These are phyloP conservation scores for Letharia lupina DNA, from an alignment of 495 filamentous ascomycete genomes.

Conservation along the genomic window DNA sequence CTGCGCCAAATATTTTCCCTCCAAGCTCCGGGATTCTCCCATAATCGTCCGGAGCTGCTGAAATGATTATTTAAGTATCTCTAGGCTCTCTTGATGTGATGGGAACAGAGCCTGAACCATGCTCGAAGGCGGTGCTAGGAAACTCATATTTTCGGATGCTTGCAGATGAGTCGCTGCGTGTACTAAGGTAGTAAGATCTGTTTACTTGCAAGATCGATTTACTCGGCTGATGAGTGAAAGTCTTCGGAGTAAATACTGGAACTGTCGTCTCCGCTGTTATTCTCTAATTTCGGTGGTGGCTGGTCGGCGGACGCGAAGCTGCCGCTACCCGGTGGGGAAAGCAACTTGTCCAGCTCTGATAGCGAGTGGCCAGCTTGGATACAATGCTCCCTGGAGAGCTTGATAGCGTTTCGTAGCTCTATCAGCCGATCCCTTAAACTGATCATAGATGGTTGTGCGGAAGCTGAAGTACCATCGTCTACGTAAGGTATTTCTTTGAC, in stretches of 20 bases:
- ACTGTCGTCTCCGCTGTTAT: not conserved
- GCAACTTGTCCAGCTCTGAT: not conserved
- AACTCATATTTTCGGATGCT: not conserved
- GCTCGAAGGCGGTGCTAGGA: not conserved
- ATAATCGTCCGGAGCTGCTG: not conserved
- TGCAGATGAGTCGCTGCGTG: not conserved
- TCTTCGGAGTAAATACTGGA: constrained; percentile 1
- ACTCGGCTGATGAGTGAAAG: not conserved
- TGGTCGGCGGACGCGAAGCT: not conserved
- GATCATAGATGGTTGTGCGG: not conserved
- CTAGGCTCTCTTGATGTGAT: not conserved
- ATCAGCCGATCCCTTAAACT: not conserved
- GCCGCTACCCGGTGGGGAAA: not conserved
- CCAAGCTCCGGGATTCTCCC: not conserved
- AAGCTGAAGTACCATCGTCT: not conserved
- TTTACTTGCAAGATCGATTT: not conserved
- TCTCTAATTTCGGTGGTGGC: not conserved
- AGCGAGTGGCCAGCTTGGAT: not conserved
- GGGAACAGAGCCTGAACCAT: not conserved
- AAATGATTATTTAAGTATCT: not conserved
- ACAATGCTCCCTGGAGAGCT: not conserved
- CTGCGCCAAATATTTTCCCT: not conserved
- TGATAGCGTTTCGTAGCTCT: not conserved
- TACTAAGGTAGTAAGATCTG: no score
- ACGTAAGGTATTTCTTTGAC: not conserved